These are phyloP conservation scores for Leccinum huronense DNA, from an alignment of 1,284 basidiomycete genomes.

Conservation along the genomic window DNA sequence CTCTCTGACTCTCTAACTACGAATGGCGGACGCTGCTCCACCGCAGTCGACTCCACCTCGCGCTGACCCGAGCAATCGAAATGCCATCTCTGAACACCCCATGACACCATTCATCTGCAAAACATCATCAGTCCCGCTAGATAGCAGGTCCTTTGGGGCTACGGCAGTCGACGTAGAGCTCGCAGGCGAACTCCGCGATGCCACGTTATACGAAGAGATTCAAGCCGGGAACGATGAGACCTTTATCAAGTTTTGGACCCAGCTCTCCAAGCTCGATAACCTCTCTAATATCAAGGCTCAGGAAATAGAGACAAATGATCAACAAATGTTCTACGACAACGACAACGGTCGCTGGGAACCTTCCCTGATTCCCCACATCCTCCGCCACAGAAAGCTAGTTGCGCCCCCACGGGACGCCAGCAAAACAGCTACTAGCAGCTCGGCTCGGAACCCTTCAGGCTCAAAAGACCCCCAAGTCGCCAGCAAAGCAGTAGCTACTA, in stretches of 20 bases:
- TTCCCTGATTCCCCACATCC: neutral
- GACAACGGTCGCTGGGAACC: neutral
- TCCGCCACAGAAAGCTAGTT: neutral
- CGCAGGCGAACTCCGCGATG: neutral
- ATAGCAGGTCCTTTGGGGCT: neutral
- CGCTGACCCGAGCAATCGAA: neutral
- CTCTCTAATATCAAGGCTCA: neutral
- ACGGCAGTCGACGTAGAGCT: neutral
- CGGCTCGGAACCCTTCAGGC: neutral
- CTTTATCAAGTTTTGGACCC: neutral
- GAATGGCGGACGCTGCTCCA: neutral
- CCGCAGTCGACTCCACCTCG: neutral
- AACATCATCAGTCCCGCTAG: neutral
- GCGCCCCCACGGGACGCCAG: neutral
- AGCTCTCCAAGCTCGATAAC: neutral
- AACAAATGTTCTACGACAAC: neutral
- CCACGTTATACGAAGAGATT: neutral
- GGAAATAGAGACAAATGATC: neutral
- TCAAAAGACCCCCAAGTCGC: neutral
- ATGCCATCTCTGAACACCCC: neutral
- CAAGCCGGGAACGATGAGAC: neutral
- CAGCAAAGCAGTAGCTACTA: neutral
- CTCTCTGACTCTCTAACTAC: neutral
- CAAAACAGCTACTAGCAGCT: neutral
- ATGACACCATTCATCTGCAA: neutral